Evolutionary conservation across 2,329 filamentous ascomycete genomes (phyloP).

Genomic region (Aspergillus niger): DNA sequence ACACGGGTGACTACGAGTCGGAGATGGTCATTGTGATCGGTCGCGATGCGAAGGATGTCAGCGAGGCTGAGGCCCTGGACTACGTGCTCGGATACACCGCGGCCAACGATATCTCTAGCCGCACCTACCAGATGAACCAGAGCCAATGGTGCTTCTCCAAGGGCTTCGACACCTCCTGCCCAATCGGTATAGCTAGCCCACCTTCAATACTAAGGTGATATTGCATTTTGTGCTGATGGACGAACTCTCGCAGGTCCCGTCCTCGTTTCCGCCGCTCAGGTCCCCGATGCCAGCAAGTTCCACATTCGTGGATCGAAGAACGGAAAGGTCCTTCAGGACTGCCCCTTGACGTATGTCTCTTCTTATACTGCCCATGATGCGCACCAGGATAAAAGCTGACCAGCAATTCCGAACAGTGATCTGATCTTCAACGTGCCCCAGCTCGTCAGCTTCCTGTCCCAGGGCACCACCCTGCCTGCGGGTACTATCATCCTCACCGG

Average conservation of each 20-base stretch:
- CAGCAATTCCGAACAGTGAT: slow-evolving; percentile 42
- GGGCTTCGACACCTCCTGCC: slow-evolving; percentile 60
- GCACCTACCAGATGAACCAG: slow-evolving; percentile 57
- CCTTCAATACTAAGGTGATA: not conserved
- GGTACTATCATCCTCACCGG: slow-evolving; percentile 49
- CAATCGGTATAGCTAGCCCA: slow-evolving; percentile 43
- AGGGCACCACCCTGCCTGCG: slow-evolving; percentile 45
- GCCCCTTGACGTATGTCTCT: slow-evolving; percentile 42
- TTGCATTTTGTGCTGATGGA: not conserved
- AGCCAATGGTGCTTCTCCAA: slow-evolving; percentile 62
- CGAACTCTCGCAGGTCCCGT: slow-evolving; percentile 44
- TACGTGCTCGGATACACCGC: slow-evolving; percentile 67
- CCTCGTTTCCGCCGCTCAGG: slow-evolving; percentile 46
- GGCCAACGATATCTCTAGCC: slow-evolving; percentile 65
- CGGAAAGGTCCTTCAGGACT: slow-evolving; percentile 55
- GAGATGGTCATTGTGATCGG: slow-evolving; percentile 62
- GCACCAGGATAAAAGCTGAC: slow-evolving; percentile 12
- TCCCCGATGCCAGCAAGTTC: slow-evolving; percentile 37
- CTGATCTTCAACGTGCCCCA: slow-evolving; percentile 57
- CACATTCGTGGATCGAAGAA: slow-evolving; percentile 48
- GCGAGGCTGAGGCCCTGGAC: slow-evolving; percentile 57
- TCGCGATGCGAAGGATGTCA: slow-evolving; percentile 56
- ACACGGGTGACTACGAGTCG: slow-evolving; percentile 61
- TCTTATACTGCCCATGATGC: not conserved
- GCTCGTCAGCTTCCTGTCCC: slow-evolving; percentile 43